Evolutionary conservation across 108 stramenopile genomes (phyloP), one percentile per base, ranked within the genome.

Genomic region (Hondaea fermentalgiana): DNA sequence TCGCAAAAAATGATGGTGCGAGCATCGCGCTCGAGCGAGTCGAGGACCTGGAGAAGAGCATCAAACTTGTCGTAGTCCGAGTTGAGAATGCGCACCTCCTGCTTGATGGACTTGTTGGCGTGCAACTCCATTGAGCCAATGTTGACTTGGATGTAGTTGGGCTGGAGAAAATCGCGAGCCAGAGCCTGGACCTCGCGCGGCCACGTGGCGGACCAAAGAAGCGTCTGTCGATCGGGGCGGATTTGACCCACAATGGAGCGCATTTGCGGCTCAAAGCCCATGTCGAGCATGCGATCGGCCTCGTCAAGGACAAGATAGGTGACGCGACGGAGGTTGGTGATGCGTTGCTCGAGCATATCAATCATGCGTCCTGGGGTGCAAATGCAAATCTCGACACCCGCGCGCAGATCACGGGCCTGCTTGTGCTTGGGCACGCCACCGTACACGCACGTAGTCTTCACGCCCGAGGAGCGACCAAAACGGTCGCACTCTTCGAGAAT

Each of bases 401-500:
- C 60, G 44, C 94, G 90, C 44, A 99, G 91, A 35, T 93, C 93
- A 49, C 95, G 90, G 23, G 58, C 88, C 93, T 95, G 95, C 58
- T 88, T 88, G 16, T 93, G 87, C 90, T 98, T 98, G 83, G 98
- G 97, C 16, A 97, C 98, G 72, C 99, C 99, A 19, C 99, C 99
- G 90, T 99, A 99, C 5, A 99, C 97, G 58, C 98, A 97, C 44
- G 98, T 98, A 90, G 97, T 98, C 91, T 98, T 98, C 91, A 99
- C 97, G 83, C 96, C 97, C 6, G 95, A 95, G 5, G 95, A 95
- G 29, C 90, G 87, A 8, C 98, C 98, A 90, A 99, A 99, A 91
- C 98, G 98, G 95, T 98, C 98, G 88, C 98, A 98, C 92, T 99
- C 98, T 87, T 96, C 97, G 90, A 98, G 98, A 95, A 99, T 99